Conservation (phyloP, 148 eudicot species). For the Silene latifolia region DNA sequence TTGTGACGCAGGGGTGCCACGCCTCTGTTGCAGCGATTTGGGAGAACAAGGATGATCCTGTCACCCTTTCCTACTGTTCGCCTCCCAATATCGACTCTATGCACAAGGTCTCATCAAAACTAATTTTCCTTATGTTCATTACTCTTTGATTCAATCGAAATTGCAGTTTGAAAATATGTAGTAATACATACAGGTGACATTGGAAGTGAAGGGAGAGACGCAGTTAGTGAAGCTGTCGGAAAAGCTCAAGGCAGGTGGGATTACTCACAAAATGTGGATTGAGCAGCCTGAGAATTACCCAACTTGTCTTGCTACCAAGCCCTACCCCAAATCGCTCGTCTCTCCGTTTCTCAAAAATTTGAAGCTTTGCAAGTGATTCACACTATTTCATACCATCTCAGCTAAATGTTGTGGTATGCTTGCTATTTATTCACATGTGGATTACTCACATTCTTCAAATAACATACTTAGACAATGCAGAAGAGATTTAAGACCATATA, state of each 20-base stretch:
- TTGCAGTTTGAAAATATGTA: background rate
- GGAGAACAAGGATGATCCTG: slow-evolving; percentile 62
- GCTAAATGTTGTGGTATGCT: no score
- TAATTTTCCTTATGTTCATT: background rate
- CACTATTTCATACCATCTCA: no score
- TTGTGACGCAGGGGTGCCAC: slow-evolving; percentile 86
- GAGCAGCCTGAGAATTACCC: slow-evolving; percentile 89
- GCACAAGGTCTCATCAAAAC: slow-evolving; percentile 60
- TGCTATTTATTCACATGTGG: no score
- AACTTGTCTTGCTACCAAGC: slow-evolving; percentile 80
- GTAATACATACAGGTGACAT: slow-evolving; percentile 74
- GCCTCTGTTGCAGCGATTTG: slow-evolving; percentile 81
- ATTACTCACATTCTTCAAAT: no score
- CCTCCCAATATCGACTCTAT: slow-evolving; percentile 53
- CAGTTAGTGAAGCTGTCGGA: slow-evolving; percentile 65
- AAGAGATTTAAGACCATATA: no score
- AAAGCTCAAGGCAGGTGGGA: slow-evolving; percentile 52
- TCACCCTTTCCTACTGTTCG: slow-evolving; percentile 53
- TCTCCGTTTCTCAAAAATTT: slow-evolving; percentile 67
- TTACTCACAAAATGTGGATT: slow-evolving; percentile 77
- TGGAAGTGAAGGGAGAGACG: slow-evolving; percentile 84
- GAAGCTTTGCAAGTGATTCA: slow-evolving; percentile 83
- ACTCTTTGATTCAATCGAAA: background rate
- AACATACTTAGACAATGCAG: no score
- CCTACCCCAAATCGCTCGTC: slow-evolving; percentile 72